Conservation (phyloP, 2,329 filamentous ascomycete species). For the Xylariaceae sp. region DNA sequence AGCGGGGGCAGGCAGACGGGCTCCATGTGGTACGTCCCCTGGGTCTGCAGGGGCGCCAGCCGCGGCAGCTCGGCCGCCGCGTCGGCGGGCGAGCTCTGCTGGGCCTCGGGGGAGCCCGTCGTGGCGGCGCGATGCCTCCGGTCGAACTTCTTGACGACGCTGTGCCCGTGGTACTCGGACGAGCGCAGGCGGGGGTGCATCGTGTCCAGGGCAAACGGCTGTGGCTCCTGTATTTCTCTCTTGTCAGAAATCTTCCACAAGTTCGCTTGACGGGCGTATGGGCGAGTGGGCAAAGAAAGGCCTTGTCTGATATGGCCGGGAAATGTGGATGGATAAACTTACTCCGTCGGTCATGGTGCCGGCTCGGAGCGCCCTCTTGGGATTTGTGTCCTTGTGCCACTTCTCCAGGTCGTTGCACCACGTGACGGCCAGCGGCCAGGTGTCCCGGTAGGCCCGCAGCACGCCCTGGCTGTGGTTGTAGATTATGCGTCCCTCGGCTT, state of each 20-base stretch:
- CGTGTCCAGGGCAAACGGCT: conserved; percentile 17
- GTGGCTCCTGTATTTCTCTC: conserved; percentile 13
- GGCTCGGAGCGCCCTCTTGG: conserved; percentile 29
- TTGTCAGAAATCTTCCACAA: too few relatives aligned
- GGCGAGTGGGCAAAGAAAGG: too few relatives aligned
- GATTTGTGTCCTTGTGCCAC: conserved; percentile 37
- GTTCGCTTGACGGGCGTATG: too few relatives aligned
- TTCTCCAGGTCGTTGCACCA: conserved; percentile 44
- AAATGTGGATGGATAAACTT: conserved; percentile 11
- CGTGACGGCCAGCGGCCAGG: conserved; percentile 45
- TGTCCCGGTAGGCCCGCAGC: conserved; percentile 38
- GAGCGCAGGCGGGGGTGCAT: conserved; percentile 19
- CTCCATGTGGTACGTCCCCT: conserved; percentile 14
- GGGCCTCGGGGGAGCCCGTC: conserved; percentile 7
- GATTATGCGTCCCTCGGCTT: conserved; percentile 36
- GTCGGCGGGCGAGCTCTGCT: conserved; percentile 5
- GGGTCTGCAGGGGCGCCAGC: conserved; percentile 17
- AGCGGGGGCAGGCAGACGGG: conserved; percentile 22
- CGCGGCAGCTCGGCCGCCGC: conserved; percentile 15
- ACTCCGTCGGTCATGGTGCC: conserved; percentile 45
- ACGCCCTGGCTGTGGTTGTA: conserved; percentile 38
- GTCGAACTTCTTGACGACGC: conserved; percentile 13
- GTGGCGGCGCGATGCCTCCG: conserved; percentile 14
- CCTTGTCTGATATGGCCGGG: neutral
- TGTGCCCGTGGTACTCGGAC: conserved; percentile 9